phyloP scores from a whole-genome alignment of 495 filamentous ascomycete species.

The Filosporella fistucella region DNA sequence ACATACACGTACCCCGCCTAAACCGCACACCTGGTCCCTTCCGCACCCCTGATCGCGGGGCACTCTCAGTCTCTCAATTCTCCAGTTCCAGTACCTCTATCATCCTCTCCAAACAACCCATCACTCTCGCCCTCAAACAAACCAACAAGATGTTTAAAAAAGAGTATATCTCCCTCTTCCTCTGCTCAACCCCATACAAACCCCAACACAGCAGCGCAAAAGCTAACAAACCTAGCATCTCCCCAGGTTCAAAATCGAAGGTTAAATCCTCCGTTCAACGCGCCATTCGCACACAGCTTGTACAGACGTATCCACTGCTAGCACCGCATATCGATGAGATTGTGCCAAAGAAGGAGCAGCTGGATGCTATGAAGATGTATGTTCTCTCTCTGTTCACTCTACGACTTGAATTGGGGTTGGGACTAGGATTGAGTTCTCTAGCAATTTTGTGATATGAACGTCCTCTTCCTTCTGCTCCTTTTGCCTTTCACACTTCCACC shows the following conservation, averaged over 20 bases:
- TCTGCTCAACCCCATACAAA: background rate
- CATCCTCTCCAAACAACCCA: background rate
- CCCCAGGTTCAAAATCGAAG: conserved; percentile 80
- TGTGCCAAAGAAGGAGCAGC: conserved; percentile 89
- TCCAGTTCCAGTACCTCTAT: background rate
- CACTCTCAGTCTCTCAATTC: conserved; percentile 2
- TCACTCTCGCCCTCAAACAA: background rate
- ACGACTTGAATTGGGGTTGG: background rate
- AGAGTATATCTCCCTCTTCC: conserved; percentile 56
- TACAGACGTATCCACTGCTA: conserved; percentile 81
- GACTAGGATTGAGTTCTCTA: too few relatives aligned
- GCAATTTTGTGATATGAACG: too few relatives aligned
- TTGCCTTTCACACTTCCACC: background rate
- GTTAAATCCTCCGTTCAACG: conserved; percentile 96
- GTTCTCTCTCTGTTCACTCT: conserved; percentile 3
- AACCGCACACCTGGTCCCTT: conserved; percentile 3
- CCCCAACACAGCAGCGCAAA: background rate
- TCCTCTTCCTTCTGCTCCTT: background rate
- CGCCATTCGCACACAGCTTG: conserved; percentile 71
- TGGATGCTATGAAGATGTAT: conserved; percentile 84
- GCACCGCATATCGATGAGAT: conserved; percentile 90
- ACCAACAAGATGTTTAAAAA: conserved; percentile 78
- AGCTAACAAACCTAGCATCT: conserved; percentile 54
- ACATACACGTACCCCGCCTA: background rate
- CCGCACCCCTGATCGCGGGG: conserved; percentile 16